Evolutionary conservation across 1,284 basidiomycete genomes (phyloP), one percentile per base, ranked within the genome.

Genomic region (Pseudozyma hubeiensis): DNA sequence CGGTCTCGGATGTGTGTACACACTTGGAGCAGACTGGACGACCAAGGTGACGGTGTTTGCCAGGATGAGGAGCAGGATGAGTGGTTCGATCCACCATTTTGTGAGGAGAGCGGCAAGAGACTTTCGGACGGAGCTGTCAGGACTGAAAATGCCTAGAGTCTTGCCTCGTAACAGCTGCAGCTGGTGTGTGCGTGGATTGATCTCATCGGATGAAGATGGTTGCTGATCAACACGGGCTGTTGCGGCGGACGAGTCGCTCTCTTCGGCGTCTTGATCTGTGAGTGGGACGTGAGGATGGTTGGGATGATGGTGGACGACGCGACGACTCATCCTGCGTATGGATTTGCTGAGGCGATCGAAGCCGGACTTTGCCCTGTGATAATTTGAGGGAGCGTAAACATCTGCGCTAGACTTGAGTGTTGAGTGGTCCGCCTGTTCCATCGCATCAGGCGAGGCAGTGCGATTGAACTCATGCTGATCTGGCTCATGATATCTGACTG

Each of bases 61-160:
- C 53, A 97, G 88, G 81, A 99, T 97, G 53, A 95, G 87, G 8
- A 91, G 78, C 44, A 98, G 88, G 57, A 98, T 92, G 41, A 87
- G 74, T 11, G 93, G 93, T 85, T 99, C 95, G 16, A 94, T 93
- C 89, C 90, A 92, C 72, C 93, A 94, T 69, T 64, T 62, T 4
- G 40, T 17, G 9, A 79, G 49, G 4, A 76, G 30, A 10, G 35
- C 41, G 48, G 64, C 73, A 14, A 77, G 61, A 56, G 46, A 24
- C 31, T 64, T 63, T 10, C 81, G 76, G 16, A 82, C 33, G 3
- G 49, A 53, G 49, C 77, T 79, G 1, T 75, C 87, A 4, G 92
- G 89, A 6, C 91, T 91, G 68, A 97, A 88, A 60, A 91, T 87
- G 9, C 92, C 90, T 46, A 98, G 86, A 9, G 93, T 93, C 41